Conservation (phyloP, 208 protist species). For the Balamuthia mandrillaris region DNA sequence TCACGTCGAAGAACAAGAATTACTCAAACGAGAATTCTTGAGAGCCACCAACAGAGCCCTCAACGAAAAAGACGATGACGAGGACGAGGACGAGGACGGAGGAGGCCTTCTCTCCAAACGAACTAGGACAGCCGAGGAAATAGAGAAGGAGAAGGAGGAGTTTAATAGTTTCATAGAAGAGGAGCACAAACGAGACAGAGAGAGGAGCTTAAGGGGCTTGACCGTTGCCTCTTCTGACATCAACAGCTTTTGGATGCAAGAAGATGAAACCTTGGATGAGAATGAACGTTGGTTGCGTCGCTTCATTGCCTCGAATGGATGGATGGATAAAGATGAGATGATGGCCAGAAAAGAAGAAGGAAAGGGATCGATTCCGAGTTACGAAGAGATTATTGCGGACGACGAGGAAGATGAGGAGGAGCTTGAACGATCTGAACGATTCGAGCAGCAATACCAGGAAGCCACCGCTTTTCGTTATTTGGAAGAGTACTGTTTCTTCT, state of each 20-base stretch:
- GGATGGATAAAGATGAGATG: not conserved
- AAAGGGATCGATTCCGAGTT: no score
- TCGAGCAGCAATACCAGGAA: not conserved
- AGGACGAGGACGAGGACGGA: not conserved
- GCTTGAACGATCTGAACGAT: not conserved
- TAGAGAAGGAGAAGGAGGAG: not conserved
- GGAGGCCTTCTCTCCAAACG: not conserved
- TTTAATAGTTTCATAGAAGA: not conserved
- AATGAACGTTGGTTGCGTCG: constrained; percentile 1
- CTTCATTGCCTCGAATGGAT: not conserved
- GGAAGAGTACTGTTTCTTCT: not conserved
- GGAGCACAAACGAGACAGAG: not conserved
- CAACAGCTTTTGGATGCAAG: no score
- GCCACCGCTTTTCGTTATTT: not conserved
- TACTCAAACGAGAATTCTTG: not conserved
- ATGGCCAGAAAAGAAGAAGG: not conserved
- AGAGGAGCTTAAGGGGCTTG: not conserved
- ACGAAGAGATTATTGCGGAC: not conserved
- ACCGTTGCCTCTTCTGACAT: no score
- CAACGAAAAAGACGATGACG: not conserved
- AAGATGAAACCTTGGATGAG: not conserved
- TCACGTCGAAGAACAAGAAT: constrained; percentile 1
- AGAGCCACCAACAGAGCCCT: not conserved
- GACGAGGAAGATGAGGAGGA: constrained; percentile 3
- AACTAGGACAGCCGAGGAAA: not conserved